Percentiles rank a stretch among this genome's conserved stretches.
These are phyloP conservation scores for Zoysia matrella DNA, from an alignment of 202 grass and related monocot species.

Conservation along the genomic window DNA sequence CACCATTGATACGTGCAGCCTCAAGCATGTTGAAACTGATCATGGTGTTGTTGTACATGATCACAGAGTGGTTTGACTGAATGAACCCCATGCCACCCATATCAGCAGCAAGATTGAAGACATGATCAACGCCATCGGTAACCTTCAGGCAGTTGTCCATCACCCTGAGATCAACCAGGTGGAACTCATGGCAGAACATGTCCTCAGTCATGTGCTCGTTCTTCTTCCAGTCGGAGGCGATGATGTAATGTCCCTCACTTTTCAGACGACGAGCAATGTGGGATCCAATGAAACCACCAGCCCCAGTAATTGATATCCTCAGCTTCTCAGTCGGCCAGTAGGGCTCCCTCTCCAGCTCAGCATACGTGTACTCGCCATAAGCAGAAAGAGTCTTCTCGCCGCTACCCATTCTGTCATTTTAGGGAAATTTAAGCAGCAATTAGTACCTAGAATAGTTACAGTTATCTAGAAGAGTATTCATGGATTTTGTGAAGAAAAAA, in stretches of 20 bases:
- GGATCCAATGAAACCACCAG: conserved; percentile 89
- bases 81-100: conserved; percentile 97
- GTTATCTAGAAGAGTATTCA: too few relatives aligned
- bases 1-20: conserved; percentile 74
- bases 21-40: conserved; percentile 97
- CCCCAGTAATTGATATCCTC: conserved; percentile 82
- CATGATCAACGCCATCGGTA: conserved; percentile 66
- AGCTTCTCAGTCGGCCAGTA: conserved; percentile 80
- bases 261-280: conserved; percentile 89
- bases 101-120: conserved; percentile 91
- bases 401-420: conserved; percentile 72
- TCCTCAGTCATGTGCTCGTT: conserved; percentile 94
- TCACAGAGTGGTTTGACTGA: conserved; percentile 31
- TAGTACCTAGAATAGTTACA: neutral
- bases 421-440: conserved; percentile 1
- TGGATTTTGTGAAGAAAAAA: too few relatives aligned
- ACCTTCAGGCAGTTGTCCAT: conserved; percentile 97
- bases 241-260: conserved; percentile 81
- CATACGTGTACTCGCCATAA: conserved; percentile 87
- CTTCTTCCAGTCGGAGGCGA: conserved; percentile 30
- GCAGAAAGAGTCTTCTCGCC: conserved; percentile 43
- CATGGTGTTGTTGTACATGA: conserved; percentile 98
- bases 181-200: conserved; percentile 96
- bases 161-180: conserved; percentile 83
- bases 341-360: conserved; percentile 74